Evolutionary conservation across 2,329 filamentous ascomycete genomes (phyloP), one percentile per base, ranked within the genome.

Genomic region (Aphanocladium album): DNA sequence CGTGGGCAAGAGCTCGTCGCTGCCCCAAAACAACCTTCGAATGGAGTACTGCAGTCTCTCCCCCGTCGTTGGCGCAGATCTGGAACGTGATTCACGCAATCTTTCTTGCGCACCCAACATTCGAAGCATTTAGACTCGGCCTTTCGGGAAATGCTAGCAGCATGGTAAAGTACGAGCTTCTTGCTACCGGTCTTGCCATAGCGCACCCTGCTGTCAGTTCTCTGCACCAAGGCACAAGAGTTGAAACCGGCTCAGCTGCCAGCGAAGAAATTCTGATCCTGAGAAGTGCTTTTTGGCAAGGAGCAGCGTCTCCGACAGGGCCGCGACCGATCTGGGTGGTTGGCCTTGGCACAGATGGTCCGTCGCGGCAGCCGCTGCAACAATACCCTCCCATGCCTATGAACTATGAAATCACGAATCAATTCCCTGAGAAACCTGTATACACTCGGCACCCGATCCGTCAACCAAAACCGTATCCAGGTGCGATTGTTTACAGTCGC

Each of bases 401-500:
- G 30, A 72, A 74, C 58, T 75, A 81, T 68, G 72, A 74, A 12
- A 67, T 73, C 52, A 70, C 69, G n/a, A 67, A 72, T 57, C 68
- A 68, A 23, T 64, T 69, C 9, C 68, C 70, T 11, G 70, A 69
- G 2, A 70, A 72, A 56, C 66, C 68, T 23, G 66, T 68, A 12
- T 69, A 72, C 51, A 69, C 74, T 17, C 84, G 83, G 67, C 89
- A 91, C 72, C 89, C 89, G 4, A 79, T 85, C 2, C 84, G 89
- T 4, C 83, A 83, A 2, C 79, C 84, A 47, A 91, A 92, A 75
- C 89, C 89, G 7, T 72, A 75, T 3, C 85, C 86, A 0, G 87
- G 88, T 1, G 82, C 84, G 1, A 79, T 87, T 63, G 80, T 89
- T 66, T 92, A 92, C 79, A 90, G 87, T 68, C 86, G 89, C 50